Evolutionary conservation across 441 rosid genomes (phyloP).

Genomic region (Codiaeum variegatum): DNA sequence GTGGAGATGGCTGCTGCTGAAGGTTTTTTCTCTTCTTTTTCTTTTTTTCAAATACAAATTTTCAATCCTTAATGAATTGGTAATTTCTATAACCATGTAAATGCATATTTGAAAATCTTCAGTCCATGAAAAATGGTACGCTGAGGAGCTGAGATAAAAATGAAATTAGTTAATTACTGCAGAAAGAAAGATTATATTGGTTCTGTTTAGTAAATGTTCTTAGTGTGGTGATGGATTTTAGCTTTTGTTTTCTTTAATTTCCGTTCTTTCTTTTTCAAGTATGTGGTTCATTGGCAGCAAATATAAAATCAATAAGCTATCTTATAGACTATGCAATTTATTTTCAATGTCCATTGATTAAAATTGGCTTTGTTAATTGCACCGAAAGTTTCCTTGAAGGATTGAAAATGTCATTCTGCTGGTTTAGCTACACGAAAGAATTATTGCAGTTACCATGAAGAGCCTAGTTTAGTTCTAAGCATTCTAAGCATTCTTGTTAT

Average conservation of each 20-base stretch:
- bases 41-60: background rate
- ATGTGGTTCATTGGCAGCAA: background rate
- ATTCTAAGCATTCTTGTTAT: too few species aligned
- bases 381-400: background rate
- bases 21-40: conserved; percentile 22
- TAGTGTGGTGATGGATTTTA: background rate
- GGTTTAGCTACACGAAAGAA: background rate
- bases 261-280: too few species aligned
- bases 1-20: conserved; percentile 66
- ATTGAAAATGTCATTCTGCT: background rate
- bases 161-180: background rate
- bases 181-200: background rate
- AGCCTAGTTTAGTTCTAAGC: too few species aligned
- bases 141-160: background rate
- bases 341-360: too few species aligned
- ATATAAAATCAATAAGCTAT: too few species aligned
- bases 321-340: too few species aligned
- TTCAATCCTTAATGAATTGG: background rate
- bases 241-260: background rate
- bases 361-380: too few species aligned
- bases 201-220: background rate
- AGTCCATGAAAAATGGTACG: background rate
- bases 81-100: background rate
- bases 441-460: too few species aligned
- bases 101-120: background rate